These are phyloP conservation scores for Rauvolfia tetraphylla DNA, from an alignment of 257 asterid genomes.

Conservation along the genomic window DNA sequence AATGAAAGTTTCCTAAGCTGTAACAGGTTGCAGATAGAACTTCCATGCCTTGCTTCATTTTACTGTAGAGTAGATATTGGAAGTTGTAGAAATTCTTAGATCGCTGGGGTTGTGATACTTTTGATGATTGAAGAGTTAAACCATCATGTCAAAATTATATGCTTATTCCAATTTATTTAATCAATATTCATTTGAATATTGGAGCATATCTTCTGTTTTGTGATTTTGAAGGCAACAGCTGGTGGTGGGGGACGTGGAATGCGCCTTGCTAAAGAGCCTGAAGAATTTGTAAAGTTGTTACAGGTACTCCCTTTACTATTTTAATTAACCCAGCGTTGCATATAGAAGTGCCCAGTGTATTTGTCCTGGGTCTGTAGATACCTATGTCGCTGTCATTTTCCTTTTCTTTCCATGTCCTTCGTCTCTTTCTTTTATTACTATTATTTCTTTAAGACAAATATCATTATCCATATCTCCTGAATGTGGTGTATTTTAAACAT, in stretches of 20 bases:
- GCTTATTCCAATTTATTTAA: not conserved
- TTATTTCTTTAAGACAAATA: not conserved
- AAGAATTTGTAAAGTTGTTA: conserved; percentile 87
- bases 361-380: not conserved
- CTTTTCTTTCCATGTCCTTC: not conserved
- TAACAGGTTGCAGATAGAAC: not conserved
- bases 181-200: not conserved
- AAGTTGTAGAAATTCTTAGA: not conserved
- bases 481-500: not conserved
- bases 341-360: not conserved
- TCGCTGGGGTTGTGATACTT: not conserved
- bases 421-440: too few relatives aligned
- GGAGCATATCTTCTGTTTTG: conserved; percentile 19
- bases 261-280: conserved; percentile 96
- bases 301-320: conserved; percentile 49
- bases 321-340: not conserved
- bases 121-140: not conserved
- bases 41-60: not conserved
- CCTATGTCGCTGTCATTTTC: not conserved
- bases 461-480: not conserved
- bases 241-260: conserved; percentile 99
- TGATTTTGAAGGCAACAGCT: conserved; percentile 81
- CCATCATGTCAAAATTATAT: not conserved
- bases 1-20: too few relatives aligned
- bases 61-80: not conserved